Evolutionary conservation across 2,329 filamentous ascomycete species (phyloP), one percentile per base, ranked within the genome.

Genomic region (Fusarium sublunatum): DNA sequence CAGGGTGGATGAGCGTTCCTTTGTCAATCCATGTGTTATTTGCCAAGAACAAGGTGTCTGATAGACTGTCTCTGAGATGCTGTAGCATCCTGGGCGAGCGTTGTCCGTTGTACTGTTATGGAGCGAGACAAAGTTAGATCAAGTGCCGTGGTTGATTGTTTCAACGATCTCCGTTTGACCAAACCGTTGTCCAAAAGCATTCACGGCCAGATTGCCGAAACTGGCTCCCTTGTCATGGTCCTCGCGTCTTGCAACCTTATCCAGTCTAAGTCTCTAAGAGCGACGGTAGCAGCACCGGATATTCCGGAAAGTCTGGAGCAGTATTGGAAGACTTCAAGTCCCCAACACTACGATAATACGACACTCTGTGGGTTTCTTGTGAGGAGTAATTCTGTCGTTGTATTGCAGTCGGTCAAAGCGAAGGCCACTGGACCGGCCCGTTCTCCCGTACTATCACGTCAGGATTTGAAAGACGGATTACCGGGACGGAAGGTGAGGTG

Each of bases 11-110:
- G 39, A 29, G 29, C 55, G 15, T 15, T 9, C 24, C 35, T 25
- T 32, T 34, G 25, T 38, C 42, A 28, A 22, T 26, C 19, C 29
- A 45, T 41, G 51, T 39, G 52, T 40, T 41, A 36, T 56, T 52
- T 58, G 50, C 46, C 44, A 53, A 45, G 53, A 55, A 43, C 36
- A 48, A 52, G 39, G 45, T 44, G 46, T 56, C 53, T 52, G 54
- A 64, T 64, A 63, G 61, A 65, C 28, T 49, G 40, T 44, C 34
- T 36, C 24, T 34, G 46, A 38, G 25, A 55, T 38, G 15, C 24
- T 22, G 53, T 48, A 24, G 13, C 36, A 61, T 28, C 44, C 25
- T 28, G 11, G 36, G n/a, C 45, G 25, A 39, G 36, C 36, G 28
- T 28, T 38, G 15, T 24, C 40, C 44, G 38, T 26, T 32, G 13